phyloP scores from a whole-genome alignment of 129 eudicot genomes.

The Helichrysum umbraculigerum region DNA sequence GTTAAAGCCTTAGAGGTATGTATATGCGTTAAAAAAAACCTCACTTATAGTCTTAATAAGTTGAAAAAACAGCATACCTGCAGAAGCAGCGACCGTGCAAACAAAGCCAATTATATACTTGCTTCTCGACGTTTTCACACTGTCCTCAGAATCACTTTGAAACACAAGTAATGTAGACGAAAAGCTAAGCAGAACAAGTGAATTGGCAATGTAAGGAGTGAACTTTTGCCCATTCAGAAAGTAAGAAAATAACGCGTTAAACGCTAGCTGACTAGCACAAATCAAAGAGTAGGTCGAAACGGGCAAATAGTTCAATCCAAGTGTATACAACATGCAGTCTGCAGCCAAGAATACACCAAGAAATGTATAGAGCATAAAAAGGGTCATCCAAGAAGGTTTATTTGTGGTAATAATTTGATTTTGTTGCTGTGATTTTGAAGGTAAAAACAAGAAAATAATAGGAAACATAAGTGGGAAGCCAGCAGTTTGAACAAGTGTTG shows the following conservation, averaged over 20 bases:
- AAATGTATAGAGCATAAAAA: slow-evolving; percentile 16
- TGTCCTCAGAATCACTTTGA: slow-evolving; percentile 27
- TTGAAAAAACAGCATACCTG: slow-evolving; percentile 12
- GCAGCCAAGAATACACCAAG: slow-evolving; percentile 41
- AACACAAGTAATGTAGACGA: slow-evolving; percentile 35
- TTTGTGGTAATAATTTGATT: slow-evolving; percentile 6
- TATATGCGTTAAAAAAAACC: not conserved
- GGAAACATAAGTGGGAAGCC: slow-evolving; percentile 37
- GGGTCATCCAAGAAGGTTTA: slow-evolving; percentile 20
- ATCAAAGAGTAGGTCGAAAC: slow-evolving; percentile 37
- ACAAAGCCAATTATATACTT: slow-evolving; percentile 45
- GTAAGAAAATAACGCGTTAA: slow-evolving; percentile 38
- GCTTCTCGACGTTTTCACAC: slow-evolving; percentile 14
- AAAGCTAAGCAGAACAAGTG: slow-evolving; percentile 36
- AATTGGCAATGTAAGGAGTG: slow-evolving; percentile 37
- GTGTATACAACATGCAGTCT: slow-evolving; percentile 33
- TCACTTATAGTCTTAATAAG: not conserved
- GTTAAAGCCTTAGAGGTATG: too few relatives aligned
- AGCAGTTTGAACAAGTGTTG: slow-evolving; percentile 38
- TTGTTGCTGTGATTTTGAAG: slow-evolving; percentile 23
- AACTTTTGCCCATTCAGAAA: slow-evolving; percentile 35
- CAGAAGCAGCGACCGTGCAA: slow-evolving; percentile 46
- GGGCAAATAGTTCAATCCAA: slow-evolving; percentile 30
- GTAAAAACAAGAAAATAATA: slow-evolving; percentile 22
- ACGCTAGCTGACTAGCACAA: slow-evolving; percentile 35